Base-by-base conservation (phyloP, 2,329 filamentous ascomycete genomes). In the Phialocephala subalpina region DNA sequence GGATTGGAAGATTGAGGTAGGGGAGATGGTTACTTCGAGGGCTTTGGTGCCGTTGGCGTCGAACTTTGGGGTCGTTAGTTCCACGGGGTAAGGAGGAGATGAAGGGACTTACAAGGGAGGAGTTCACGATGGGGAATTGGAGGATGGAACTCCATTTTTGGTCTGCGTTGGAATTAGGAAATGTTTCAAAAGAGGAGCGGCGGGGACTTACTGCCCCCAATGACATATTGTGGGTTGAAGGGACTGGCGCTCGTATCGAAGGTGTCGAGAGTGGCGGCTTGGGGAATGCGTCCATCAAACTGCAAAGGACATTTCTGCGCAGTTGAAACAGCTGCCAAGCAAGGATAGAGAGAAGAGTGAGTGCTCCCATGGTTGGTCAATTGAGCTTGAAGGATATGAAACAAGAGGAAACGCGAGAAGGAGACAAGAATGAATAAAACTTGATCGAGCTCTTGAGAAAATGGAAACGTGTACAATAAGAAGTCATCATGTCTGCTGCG, bases 181-280 rank as follows among this genome's bases (percentile, higher is more conserved):
- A 2, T 12, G 6, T 20, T 4, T 9, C 7, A 20, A 61, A 63
- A 45, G 14, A 52, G 40, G 9, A 18, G 7, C 42, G 7, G 6
- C 11, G 4, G 25, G 52, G 12, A 42, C 60, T 36, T 33, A 64
- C 65, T 63, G 16, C 52, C 53, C 53, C 85, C 86, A 70, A 86
- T 81, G 60, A 87, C 84, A 71, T 81, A 85, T 65, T 76, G 76
- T 0, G 85, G 79, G 78, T 82, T 85, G 78, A 83, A 89, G 35
- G 83, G 76, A 65, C 78, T 80, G 52, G 76, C 73, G 12, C 73
- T 74, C 1, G 71, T 64, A 70, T 84, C 82, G 63, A 85, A 84
- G 9, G 77, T 73, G 57, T 77, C 73, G 14, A 77, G 67, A 9
- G 74, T 74, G 36, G 80, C 78, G 38, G 73, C 76, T 11, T 72